Evolutionary conservation across 768 basidiomycete genomes (phyloP), one percentile per base, ranked within the genome.

Genomic region (Russula compacta): DNA sequence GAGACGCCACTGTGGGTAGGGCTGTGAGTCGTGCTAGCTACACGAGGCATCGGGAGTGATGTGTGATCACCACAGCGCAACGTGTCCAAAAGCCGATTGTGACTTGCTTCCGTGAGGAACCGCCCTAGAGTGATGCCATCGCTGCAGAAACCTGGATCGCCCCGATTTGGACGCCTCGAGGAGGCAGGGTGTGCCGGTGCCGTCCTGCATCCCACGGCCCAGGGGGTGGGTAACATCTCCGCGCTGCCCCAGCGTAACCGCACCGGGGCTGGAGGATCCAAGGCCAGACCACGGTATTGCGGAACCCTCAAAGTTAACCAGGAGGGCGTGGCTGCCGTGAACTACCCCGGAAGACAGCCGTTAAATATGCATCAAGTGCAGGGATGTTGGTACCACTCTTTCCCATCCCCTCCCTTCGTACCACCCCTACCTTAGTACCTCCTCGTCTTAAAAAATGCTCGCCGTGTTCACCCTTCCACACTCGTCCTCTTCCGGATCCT

Each of bases 91-190:
- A 57, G 55, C 48, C 36, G 61, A 63, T 63, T 63, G 57, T 53
- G 57, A 58, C 32, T 42, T 24, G 46, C 29, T 38, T 24, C 47
- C 53, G 61, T 17, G 35, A 36, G 51, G 42, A 61, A 52, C 43
- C 29, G 56, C 50, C 61, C 33, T 15, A 24, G 40, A 33, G 56
- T 62, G 61, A 62, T 62, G 56, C 61, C 61, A 62, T 62, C 46
- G 43, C 35, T 35, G 17, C 33, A 52, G 42, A 51, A 57, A 32
- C 49, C 19, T 61, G 57, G 40, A 19, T 49, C 11, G 19, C 14
- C 47, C 61, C 56, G 52, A 63, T 63, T 43, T 58, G 56, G 61
- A 63, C 32, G 56, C 61, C 61, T 63, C 61, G 61, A 63, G 59
- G 59, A 60, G 39, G 61, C 38, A 24, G 46, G 35, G 6, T 53